Evolutionary conservation across 2,329 filamentous ascomycete genomes (phyloP).

Genomic region (Fusarium duplospermum): DNA sequence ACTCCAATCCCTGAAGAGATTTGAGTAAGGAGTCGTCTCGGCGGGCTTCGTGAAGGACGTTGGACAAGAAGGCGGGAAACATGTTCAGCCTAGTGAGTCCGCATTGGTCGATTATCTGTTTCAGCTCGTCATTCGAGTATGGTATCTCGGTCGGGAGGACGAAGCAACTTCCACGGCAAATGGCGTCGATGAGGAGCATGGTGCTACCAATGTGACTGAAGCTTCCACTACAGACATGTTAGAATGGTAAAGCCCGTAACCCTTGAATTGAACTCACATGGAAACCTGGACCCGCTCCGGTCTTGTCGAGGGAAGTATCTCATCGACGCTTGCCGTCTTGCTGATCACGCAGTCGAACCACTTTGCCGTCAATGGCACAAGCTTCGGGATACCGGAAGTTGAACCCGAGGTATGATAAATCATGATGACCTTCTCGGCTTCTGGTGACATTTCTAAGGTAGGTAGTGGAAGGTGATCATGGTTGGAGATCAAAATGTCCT

Average conservation of each 20-base stretch:
- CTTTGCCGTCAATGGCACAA: slow-evolving; percentile 31
- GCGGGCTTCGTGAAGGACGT: slow-evolving; percentile 20
- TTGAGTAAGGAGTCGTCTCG: slow-evolving; percentile 13
- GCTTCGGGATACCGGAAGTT: slow-evolving; percentile 34
- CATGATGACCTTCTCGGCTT: slow-evolving; percentile 12
- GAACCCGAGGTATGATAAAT: slow-evolving; percentile 40
- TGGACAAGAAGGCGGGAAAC: slow-evolving; percentile 18
- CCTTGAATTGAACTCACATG: not conserved
- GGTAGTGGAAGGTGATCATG: not conserved
- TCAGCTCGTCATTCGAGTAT: slow-evolving; percentile 8
- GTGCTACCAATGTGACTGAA: slow-evolving; percentile 31
- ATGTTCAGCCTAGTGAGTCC: slow-evolving; percentile 9
- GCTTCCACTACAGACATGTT: slow-evolving; percentile 18
- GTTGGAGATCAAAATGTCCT: not conserved
- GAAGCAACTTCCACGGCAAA: slow-evolving; percentile 17
- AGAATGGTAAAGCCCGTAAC: not conserved
- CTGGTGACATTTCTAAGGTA: not conserved
- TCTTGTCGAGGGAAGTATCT: not conserved
- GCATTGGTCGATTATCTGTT: slow-evolving; percentile 12
- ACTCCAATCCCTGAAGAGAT: slow-evolving; percentile 11
- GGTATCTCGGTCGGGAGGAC: slow-evolving; percentile 28
- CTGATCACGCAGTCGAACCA: slow-evolving; percentile 19
- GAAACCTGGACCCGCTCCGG: not conserved
- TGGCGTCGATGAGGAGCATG: not conserved
- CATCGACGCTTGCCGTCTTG: not conserved